phyloP scores from a whole-genome alignment of 2,329 filamentous ascomycete species.

The Colletotrichum coccodes region DNA sequence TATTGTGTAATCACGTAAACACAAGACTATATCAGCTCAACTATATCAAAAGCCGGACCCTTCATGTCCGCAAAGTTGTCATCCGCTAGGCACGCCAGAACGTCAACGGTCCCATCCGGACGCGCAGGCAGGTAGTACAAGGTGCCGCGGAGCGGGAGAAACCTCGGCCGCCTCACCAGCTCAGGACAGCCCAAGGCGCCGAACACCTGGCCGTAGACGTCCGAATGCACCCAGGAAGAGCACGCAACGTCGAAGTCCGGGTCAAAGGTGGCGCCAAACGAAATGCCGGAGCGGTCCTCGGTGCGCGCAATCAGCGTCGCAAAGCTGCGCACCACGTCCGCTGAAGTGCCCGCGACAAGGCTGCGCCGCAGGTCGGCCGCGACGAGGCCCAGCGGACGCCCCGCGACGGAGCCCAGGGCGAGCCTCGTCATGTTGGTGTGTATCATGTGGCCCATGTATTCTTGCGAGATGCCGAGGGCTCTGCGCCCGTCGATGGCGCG shows the following conservation, averaged over 20 bases:
- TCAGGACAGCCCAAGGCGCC: not conserved
- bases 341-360: constrained; percentile 38
- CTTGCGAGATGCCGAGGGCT: constrained; percentile 36
- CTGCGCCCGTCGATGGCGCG: constrained; percentile 41
- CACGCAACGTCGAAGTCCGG: constrained; percentile 30
- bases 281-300: constrained; percentile 38
- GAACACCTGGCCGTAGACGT: constrained; percentile 12
- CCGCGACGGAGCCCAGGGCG: constrained; percentile 36
- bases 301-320: constrained; percentile 41
- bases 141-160: not conserved
- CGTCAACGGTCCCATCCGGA: not conserved
- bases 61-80: not conserved
- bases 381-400: constrained; percentile 36
- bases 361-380: constrained; percentile 36
- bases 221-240: not conserved
- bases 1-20: too few species aligned
- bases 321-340: constrained; percentile 39
- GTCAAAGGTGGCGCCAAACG: constrained; percentile 36
- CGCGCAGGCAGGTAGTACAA: not conserved
- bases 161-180: not conserved
- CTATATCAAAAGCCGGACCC: not conserved
- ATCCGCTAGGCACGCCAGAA: not conserved
- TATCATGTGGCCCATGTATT: constrained; percentile 43
- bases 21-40: too few species aligned
- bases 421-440: constrained; percentile 36